These are phyloP conservation scores for Echium plantagineum DNA, from an alignment of 257 asterid genomes.

Conservation along the genomic window DNA sequence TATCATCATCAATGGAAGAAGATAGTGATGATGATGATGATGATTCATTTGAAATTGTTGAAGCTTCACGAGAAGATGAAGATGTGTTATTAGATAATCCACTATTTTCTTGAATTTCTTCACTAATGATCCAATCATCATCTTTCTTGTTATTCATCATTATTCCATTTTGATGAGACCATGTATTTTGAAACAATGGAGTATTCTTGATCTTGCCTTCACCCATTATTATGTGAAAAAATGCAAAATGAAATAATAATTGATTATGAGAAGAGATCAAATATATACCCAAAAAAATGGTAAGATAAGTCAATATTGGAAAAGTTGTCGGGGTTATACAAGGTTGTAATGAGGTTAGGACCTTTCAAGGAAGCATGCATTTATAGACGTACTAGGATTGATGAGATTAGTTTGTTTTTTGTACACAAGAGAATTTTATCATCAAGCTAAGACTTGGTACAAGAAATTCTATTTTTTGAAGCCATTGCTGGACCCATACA, in stretches of 20 bases:
- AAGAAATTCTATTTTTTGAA: slow-evolving; percentile 3
- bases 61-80: slow-evolving; percentile 35
- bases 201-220: slow-evolving; percentile 14
- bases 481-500: neutral
- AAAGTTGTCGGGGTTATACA: neutral
- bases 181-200: slow-evolving; percentile 16
- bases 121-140: neutral
- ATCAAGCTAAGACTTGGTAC: neutral
- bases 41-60: slow-evolving; percentile 34
- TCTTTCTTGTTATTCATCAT: slow-evolving; percentile 1
- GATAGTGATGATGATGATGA: slow-evolving; percentile 19
- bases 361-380: slow-evolving; percentile 14
- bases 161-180: slow-evolving; percentile 10
- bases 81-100: no score
- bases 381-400: slow-evolving; percentile 12
- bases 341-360: slow-evolving; percentile 10
- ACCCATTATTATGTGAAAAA: slow-evolving; percentile 37
- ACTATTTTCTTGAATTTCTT: slow-evolving; percentile 7
- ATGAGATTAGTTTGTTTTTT: slow-evolving; percentile 13
- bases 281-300: neutral
- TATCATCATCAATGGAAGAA: slow-evolving; percentile 34
- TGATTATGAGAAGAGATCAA: neutral
- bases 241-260: neutral
- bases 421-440: slow-evolving; percentile 6
- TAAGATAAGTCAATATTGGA: neutral